A percentile compares a stretch with the other conserved stretches of the same genome.
phyloP scores from a whole-genome alignment of 768 basidiomycete species.

The Trametes punicea region DNA sequence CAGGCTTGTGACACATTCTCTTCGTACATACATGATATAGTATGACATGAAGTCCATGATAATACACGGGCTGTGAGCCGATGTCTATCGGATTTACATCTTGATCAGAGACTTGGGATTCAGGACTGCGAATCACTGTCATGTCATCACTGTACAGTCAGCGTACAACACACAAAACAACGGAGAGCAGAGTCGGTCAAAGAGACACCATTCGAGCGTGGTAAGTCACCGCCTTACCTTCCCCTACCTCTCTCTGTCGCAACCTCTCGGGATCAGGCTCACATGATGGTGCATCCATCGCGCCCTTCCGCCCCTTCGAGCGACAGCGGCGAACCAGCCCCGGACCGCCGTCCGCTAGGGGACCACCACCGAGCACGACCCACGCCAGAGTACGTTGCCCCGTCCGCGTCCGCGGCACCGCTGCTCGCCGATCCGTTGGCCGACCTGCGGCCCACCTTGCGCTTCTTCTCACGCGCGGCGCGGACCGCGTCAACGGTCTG shows the following conservation, averaged over 20 bases:
- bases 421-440: conserved; percentile 37
- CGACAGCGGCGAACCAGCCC: conserved; percentile 48
- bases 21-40: conserved; percentile 3
- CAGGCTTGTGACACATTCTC: neutral
- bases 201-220: neutral
- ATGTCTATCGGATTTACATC: conserved; percentile 1
- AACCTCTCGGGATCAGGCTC: conserved; percentile 15
- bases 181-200: neutral
- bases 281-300: conserved; percentile 72
- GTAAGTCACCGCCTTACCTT: conserved; percentile 1
- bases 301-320: conserved; percentile 38
- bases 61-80: neutral
- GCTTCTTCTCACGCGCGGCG: conserved; percentile 61
- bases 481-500: conserved; percentile 80
- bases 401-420: conserved; percentile 18
- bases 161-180: conserved; percentile 6
- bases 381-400: conserved; percentile 18
- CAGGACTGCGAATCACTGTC: neutral
- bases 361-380: conserved; percentile 48
- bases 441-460: conserved; percentile 47
- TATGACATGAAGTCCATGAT: neutral
- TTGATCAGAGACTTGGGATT: neutral
- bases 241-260: neutral
- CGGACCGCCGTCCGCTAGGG: conserved; percentile 45
- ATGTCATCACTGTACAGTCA: conserved; percentile 12